Evolutionary conservation across 2,329 filamentous ascomycete genomes (phyloP).

Genomic region (Berkeleyomyces rouxiae): DNA sequence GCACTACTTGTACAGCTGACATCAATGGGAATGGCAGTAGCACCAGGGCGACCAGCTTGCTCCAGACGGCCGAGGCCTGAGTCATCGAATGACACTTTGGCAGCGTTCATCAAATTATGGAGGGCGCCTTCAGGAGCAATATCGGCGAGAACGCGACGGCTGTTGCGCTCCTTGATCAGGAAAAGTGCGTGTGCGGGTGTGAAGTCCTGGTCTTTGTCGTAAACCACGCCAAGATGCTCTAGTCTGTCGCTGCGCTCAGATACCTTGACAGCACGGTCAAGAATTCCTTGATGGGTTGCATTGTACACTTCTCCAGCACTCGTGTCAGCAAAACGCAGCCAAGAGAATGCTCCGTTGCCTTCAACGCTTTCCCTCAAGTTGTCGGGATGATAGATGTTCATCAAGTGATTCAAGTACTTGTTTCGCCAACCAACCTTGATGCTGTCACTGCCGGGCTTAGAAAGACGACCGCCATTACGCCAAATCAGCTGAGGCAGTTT

Average conservation of each 20-base stretch:
- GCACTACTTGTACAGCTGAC: conserved; percentile 57
- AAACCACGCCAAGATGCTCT: conserved; percentile 48
- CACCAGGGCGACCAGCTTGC: conserved; percentile 60
- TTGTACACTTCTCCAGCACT: conserved; percentile 57
- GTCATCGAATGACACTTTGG: conserved; percentile 44
- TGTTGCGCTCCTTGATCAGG: conserved; percentile 56
- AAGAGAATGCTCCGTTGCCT: conserved; percentile 59
- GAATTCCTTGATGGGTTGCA: conserved; percentile 51
- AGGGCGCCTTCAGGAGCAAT: conserved; percentile 58
- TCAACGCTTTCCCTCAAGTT: conserved; percentile 51
- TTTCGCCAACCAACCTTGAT: conserved; percentile 59
- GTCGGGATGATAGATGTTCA: conserved; percentile 81
- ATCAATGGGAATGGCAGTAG: conserved; percentile 72
- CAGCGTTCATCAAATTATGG: conserved; percentile 62
- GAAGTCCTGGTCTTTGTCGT: conserved; percentile 51
- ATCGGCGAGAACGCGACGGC: conserved; percentile 49
- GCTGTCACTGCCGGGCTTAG: conserved; percentile 59
- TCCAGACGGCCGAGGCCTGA: conserved; percentile 66
- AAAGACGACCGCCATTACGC: conserved; percentile 59
- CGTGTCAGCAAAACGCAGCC: conserved; percentile 70
- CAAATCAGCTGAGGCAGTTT: conserved; percentile 67
- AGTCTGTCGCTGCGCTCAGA: conserved; percentile 40
- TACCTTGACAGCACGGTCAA: conserved; percentile 54
- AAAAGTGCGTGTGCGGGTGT: conserved; percentile 64
- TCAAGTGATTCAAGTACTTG: conserved; percentile 59